A percentile compares a stretch with the other conserved stretches of the same genome.
Conservation (phyloP, 345 rosid species). For the Linum lewisii region DNA sequence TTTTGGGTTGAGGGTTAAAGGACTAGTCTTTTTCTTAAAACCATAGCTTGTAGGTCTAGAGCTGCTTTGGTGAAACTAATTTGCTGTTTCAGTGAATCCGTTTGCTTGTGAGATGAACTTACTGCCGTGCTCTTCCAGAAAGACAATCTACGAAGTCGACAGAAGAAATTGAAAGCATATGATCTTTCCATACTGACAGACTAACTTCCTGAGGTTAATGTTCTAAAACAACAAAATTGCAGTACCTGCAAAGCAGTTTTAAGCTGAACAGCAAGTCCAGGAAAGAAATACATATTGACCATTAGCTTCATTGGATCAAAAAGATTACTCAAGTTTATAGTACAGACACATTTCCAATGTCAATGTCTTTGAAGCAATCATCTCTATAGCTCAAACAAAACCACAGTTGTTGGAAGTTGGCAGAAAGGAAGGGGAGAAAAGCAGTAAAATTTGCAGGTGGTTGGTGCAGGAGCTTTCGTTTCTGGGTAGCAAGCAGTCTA, state of each 20-base stretch:
- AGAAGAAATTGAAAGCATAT: constrained; percentile 61
- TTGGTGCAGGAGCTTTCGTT: too few species aligned
- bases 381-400: too few species aligned
- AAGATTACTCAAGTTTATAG: too few species aligned
- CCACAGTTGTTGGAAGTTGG: too few species aligned
- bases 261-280: constrained; percentile 71
- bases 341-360: too few species aligned
- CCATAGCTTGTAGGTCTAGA: not conserved
- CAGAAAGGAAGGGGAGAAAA: too few species aligned
- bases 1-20: too few species aligned
- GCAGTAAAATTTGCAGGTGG: too few species aligned
- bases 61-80: not conserved
- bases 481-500: constrained; percentile 14
- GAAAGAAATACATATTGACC: constrained; percentile 46
- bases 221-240: constrained; percentile 27
- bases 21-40: too few species aligned
- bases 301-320: too few species aligned
- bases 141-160: constrained; percentile 42
- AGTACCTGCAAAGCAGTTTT: constrained; percentile 26
- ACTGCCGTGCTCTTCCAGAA: constrained; percentile 27
- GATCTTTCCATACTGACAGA: constrained; percentile 68
- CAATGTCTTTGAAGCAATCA: too few species aligned
- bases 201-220: constrained; percentile 59
- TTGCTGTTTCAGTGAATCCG: not conserved
- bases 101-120: not conserved